Percentiles rank a stretch among this genome's conserved stretches.
Evolutionary conservation across 2,329 filamentous ascomycete genomes (phyloP).

Genomic region (Zymoseptoria tritici): DNA sequence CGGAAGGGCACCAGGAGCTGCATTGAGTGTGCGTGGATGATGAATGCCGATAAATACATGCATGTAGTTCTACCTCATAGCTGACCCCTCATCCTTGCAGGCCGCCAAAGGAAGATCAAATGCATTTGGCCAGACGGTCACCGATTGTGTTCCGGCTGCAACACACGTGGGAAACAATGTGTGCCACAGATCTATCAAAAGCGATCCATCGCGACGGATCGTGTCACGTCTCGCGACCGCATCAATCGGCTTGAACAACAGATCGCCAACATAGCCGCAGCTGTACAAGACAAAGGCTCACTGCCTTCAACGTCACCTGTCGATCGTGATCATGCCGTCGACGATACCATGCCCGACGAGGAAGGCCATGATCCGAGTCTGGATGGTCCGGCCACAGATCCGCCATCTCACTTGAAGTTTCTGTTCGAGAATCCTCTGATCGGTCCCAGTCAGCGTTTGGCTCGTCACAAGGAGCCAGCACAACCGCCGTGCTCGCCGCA

Average conservation of each 20-base stretch:
- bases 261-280: constrained; percentile 8
- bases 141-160: constrained; percentile 17
- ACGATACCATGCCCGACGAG: constrained; percentile 1
- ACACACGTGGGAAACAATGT: constrained; percentile 13
- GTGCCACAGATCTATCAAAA: constrained; percentile 10
- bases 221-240: constrained; percentile 10
- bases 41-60: neutral
- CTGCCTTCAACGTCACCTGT: neutral
- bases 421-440: constrained; percentile 29
- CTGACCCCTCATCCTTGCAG: constrained; percentile 9
- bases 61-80: neutral
- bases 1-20: constrained; percentile 28
- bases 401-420: constrained; percentile 25
- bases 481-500: constrained; percentile 7
- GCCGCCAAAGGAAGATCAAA: constrained; percentile 27
- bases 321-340: neutral
- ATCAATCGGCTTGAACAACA: constrained; percentile 13
- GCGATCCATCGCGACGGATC: constrained; percentile 1
- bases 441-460: constrained; percentile 7
- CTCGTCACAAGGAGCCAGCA: neutral
- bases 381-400: constrained; percentile 14
- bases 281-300: constrained; percentile 2
- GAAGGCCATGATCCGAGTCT: constrained; percentile 1
- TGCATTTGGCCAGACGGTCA: constrained; percentile 23
- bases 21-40: constrained; percentile 22